These are phyloP conservation scores for Calonectria henricotiae DNA, from an alignment of 2,329 filamentous ascomycete genomes.

Conservation along the genomic window DNA sequence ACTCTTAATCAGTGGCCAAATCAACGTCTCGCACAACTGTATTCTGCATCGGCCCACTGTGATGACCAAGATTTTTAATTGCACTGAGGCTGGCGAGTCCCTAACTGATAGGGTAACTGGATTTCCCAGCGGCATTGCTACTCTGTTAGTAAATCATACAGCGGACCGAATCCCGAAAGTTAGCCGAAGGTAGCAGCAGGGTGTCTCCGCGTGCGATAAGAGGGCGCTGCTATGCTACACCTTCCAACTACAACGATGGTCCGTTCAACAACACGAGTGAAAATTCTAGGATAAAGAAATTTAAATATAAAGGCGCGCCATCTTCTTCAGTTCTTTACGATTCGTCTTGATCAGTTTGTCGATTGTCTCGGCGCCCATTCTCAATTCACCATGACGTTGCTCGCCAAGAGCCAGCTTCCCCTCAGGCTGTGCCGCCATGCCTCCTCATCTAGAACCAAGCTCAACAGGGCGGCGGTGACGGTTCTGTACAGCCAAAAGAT, in stretches of 20 bases:
- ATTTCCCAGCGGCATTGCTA: background rate
- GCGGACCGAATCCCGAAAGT: slow-evolving; percentile 1
- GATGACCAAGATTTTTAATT: background rate
- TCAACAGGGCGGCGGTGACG: background rate
- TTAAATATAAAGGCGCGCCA: background rate
- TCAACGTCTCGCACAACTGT: background rate
- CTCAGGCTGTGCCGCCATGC: slow-evolving; percentile 2
- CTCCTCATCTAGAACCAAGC: background rate
- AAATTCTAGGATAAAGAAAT: slow-evolving; percentile 3
- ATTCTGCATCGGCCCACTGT: too few relatives aligned
- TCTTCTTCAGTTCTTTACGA: too few relatives aligned
- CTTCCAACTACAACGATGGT: slow-evolving; percentile 6
- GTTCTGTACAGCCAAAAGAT: slow-evolving; percentile 21
- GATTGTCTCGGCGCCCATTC: background rate
- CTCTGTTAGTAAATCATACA: too few relatives aligned
- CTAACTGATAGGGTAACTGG: background rate
- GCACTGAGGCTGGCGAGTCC: background rate
- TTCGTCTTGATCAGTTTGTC: background rate
- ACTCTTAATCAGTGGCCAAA: background rate
- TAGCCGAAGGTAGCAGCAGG: slow-evolving; percentile 17
- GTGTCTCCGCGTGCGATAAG: slow-evolving; percentile 13
- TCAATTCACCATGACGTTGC: background rate
- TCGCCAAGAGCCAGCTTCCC: slow-evolving; percentile 21
- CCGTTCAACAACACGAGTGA: background rate
- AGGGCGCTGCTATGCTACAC: slow-evolving; percentile 16